phyloP scores from a whole-genome alignment of 2,329 filamentous ascomycete genomes.

The Thielaviopsis euricoi region DNA sequence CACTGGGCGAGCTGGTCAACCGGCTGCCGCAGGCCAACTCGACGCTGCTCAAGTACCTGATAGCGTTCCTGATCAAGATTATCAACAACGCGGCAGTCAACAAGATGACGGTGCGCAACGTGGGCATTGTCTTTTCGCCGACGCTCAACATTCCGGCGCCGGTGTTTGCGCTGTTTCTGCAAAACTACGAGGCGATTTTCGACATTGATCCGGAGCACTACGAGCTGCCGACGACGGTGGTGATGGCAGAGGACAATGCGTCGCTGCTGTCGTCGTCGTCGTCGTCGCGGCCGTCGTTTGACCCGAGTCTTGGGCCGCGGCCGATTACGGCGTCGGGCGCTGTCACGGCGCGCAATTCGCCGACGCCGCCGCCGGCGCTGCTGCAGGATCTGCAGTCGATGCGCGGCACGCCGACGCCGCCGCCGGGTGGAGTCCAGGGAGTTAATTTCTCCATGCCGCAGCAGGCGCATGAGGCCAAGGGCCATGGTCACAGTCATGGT shows the following conservation, averaged over 20 bases:
- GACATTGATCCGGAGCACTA: slow-evolving; percentile 51
- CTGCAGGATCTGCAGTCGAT: slow-evolving; percentile 18
- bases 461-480: neutral
- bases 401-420: slow-evolving; percentile 24
- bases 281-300: slow-evolving; percentile 7
- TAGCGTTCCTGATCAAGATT: slow-evolving; percentile 78
- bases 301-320: slow-evolving; percentile 19
- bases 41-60: slow-evolving; percentile 66
- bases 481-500: slow-evolving; percentile 12
- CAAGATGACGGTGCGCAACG: slow-evolving; percentile 96
- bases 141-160: slow-evolving; percentile 92
- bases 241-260: slow-evolving; percentile 21
- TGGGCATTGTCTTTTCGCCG: slow-evolving; percentile 94
- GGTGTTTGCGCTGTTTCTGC: slow-evolving; percentile 83
- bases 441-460: slow-evolving; percentile 11
- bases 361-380: slow-evolving; percentile 39
- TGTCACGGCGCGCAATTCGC: slow-evolving; percentile 22
- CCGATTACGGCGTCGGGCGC: slow-evolving; percentile 32
- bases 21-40: slow-evolving; percentile 66
- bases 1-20: slow-evolving; percentile 63
- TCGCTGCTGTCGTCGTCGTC: neutral
- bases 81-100: slow-evolving; percentile 81
- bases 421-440: slow-evolving; percentile 11
- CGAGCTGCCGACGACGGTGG: slow-evolving; percentile 32
- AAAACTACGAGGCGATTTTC: slow-evolving; percentile 79